Percentiles rank a stretch among this genome's conserved stretches.
Evolutionary conservation across 495 filamentous ascomycete genomes (phyloP).

Genomic region (Penicillium cataractarum): DNA sequence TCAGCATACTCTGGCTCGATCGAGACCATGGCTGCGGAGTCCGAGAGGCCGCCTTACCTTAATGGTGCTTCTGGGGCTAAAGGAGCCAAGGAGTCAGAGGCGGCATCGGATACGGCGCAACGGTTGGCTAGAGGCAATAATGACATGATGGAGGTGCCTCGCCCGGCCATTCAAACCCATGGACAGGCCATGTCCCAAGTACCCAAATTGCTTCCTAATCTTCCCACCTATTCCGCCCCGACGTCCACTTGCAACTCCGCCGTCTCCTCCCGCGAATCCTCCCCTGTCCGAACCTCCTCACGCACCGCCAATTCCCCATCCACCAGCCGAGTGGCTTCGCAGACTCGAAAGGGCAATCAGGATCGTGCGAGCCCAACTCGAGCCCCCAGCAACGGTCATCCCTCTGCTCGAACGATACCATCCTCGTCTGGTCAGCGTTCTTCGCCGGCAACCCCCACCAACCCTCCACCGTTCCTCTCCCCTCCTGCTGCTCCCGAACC

Average conservation of each 20-base stretch:
- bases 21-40: conserved; percentile 48
- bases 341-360: conserved; percentile 70
- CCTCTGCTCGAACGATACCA: conserved; percentile 42
- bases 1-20: conserved; percentile 39
- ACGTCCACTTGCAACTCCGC: conserved; percentile 46
- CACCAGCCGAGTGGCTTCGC: conserved; percentile 40
- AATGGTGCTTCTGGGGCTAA: conserved; percentile 40
- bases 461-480: conserved; percentile 55
- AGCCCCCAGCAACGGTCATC: conserved; percentile 43
- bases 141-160: conserved; percentile 40
- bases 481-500: conserved; percentile 56
- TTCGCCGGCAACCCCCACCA: conserved; percentile 64
- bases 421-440: conserved; percentile 62
- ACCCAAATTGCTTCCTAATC: conserved; percentile 41
- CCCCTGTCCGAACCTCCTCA: conserved; percentile 46
- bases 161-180: conserved; percentile 36
- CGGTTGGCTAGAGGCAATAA: conserved; percentile 35
- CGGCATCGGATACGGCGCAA: conserved; percentile 28
- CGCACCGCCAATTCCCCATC: conserved; percentile 38
- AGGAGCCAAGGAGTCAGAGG: conserved; percentile 36
- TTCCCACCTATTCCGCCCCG: conserved; percentile 37
- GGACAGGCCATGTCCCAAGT: conserved; percentile 39
- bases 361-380: conserved; percentile 68
- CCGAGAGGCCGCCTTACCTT: conserved; percentile 49
- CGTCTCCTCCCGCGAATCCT: conserved; percentile 55